Percentiles rank a stretch among this genome's conserved stretches.
Conservation (phyloP, 306 rosid species). For the Prunus campanulata region DNA sequence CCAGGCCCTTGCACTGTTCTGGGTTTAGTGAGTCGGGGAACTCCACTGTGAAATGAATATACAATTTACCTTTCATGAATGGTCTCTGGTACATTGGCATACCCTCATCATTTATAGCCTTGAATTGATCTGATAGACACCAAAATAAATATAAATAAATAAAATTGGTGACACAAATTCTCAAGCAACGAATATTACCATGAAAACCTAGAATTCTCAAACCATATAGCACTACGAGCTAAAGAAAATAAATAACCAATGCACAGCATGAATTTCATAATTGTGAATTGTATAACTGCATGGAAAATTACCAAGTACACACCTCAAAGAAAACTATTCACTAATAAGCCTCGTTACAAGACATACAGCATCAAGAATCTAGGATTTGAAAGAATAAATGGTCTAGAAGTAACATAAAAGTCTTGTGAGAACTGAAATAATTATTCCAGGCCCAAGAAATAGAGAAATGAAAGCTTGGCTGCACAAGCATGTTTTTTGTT, state of each 20-base stretch:
- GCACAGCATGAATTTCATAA: neutral
- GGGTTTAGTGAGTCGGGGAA: slow-evolving; percentile 69
- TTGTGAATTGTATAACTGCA: neutral
- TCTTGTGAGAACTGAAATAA: too few relatives aligned
- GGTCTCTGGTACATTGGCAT: slow-evolving; percentile 95
- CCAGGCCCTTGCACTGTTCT: slow-evolving; percentile 71
- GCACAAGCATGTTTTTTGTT: too few relatives aligned
- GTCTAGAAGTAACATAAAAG: too few relatives aligned
- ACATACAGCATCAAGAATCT: too few relatives aligned
- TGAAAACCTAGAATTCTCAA: neutral
- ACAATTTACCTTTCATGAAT: slow-evolving; percentile 88
- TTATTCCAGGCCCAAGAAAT: too few relatives aligned
- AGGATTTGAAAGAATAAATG: too few relatives aligned
- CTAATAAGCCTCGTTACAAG: too few relatives aligned
- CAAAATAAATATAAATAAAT: neutral
- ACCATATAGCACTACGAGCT: neutral
- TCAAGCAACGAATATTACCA: neutral
- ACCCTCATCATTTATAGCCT: slow-evolving; percentile 91
- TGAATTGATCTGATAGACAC: slow-evolving; percentile 44
- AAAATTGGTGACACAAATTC: too few relatives aligned
- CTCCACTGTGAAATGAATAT: slow-evolving; percentile 81
- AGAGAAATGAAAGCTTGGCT: too few relatives aligned
- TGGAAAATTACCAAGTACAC: neutral
- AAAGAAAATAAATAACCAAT: neutral
- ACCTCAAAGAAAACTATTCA: too few relatives aligned